Base-by-base conservation (phyloP, 1,284 basidiomycete genomes). In the Moesziomyces sp. region DNA sequence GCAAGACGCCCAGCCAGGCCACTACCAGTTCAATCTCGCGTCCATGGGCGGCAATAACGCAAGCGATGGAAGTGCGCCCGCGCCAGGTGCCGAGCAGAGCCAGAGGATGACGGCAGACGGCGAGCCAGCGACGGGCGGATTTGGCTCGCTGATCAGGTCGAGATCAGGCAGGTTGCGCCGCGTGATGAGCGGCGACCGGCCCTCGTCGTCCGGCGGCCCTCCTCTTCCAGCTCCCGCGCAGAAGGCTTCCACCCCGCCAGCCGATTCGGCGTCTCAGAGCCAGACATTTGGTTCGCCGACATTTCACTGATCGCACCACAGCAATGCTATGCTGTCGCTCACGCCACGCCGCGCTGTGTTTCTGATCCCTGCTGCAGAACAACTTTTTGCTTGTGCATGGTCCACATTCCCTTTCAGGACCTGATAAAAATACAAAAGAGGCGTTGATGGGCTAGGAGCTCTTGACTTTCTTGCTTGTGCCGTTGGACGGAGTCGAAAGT, bases 401-500 rank as follows among this genome's bases (percentile, higher is more conserved):
- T 33, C 30, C 10, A 33, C 10, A 11, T 13, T 33, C 30, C 30
- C 30, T 33, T 33, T 33, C 30, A 4, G 30, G 30, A 13, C 30
- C 10, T 33, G 30, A 33, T 33, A 11, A 33, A 33, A 33, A 3
- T 33, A 33, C 30, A 33, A 33, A 13, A 13, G 13, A 11, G 30
- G 10, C 30, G 30, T 28, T 5, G 13, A 3, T 30, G 30, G 10
- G 2, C 30, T 33, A 33, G 30, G 58, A 54, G 47, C 58, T 65
- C 48, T 65, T 71, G 23, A 60, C 58, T 58, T 71, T 71, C 58
- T 71, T 72, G 44, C 50, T 52, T n/a, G 48, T 33, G 3, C 45
- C 60, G 4, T n/a, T 46, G 11, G 30, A 46, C 1, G 46, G 51
- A 19, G 45, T 50, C 7, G 58, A 47, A 23, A 65, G 30, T 40